Evolutionary conservation across 2,329 filamentous ascomycete species (phyloP), one percentile per base, ranked within the genome.

Genomic region (Chrysoporthe cubensis): DNA sequence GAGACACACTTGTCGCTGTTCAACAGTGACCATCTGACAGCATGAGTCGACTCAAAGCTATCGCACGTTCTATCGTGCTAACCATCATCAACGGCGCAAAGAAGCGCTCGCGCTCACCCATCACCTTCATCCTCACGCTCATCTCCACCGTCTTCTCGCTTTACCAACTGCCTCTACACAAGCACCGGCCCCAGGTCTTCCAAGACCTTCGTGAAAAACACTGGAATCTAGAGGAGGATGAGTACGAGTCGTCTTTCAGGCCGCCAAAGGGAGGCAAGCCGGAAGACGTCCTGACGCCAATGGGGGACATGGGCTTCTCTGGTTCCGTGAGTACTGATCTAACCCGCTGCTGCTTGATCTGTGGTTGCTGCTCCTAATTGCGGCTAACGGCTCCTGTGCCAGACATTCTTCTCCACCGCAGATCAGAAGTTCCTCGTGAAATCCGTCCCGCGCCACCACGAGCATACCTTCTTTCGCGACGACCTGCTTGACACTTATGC

Each of bases 291-390:
- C 78, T 92, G 43, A 77, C 84, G 1, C 77, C 88, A 0, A 84
- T 90, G 69, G 90, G 89, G 1, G 89, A 92, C 74, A 82, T 93
- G 78, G 91, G 91, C 2, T 92, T 91, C 75, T 91, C 89, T 40
- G 91, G 91, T 61, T 92, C 90, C 32, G 84, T 87, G 76, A 65
- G 72, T 69, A 40, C 18, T 6, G 2, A 6, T 1, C 11, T 1
- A 7, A 4, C 40, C 21, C 34, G 5, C 1, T 46, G 1, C n/a
- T 21, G 2, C 26, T 26, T 26, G 2, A 26, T 26, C 26, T 26
- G 0, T 26, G 2, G 26, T 26, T 26, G 26, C 2, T 26, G 26
- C 13, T 3, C 16, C 16, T 40, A 37, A 16, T 9, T 18, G 7
- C 2, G 1, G 2, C 26, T 42, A 7, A 6, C 21, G 37, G 1